Conservation (phyloP, 345 rosid species). For the Salix suchowensis region DNA sequence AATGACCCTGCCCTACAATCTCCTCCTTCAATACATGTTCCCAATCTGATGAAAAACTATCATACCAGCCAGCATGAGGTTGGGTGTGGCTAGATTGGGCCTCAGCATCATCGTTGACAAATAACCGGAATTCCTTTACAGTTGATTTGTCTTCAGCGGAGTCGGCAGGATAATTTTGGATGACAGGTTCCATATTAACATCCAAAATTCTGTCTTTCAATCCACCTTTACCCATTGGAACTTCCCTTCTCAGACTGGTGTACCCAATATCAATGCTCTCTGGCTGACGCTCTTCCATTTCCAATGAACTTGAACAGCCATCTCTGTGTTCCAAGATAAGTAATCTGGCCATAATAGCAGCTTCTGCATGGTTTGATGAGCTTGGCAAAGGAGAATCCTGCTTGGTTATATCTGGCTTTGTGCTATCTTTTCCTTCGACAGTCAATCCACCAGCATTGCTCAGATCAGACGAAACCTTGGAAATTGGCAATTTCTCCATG, state of each 20-base stretch:
- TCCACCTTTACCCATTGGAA: not conserved
- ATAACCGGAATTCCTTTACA: constrained; percentile 19
- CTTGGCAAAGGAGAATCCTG: constrained; percentile 12
- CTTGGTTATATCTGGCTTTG: not conserved
- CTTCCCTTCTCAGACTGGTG: constrained; percentile 13
- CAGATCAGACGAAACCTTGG: constrained; percentile 6
- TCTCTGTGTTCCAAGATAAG: constrained; percentile 35
- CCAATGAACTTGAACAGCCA: constrained; percentile 19
- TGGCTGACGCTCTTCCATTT: constrained; percentile 18
- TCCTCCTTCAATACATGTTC: constrained; percentile 67
- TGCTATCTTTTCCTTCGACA: constrained; percentile 20
- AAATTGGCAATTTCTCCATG: constrained; percentile 11
- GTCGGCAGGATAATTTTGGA: not conserved
- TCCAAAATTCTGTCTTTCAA: constrained; percentile 6
- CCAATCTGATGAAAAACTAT: constrained; percentile 61
- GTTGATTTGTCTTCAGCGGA: constrained; percentile 7
- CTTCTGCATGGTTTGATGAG: constrained; percentile 11
- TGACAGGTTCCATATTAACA: constrained; percentile 3
- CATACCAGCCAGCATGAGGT: constrained; percentile 26
- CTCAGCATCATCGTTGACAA: constrained; percentile 16
- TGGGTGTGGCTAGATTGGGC: constrained; percentile 6
- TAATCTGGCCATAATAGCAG: constrained; percentile 42
- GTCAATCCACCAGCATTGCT: constrained; percentile 22
- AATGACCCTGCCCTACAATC: constrained; percentile 27
- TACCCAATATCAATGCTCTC: constrained; percentile 15